phyloP scores from a whole-genome alignment of 768 basidiomycete species.

The Phaeotremella skinneri region DNA sequence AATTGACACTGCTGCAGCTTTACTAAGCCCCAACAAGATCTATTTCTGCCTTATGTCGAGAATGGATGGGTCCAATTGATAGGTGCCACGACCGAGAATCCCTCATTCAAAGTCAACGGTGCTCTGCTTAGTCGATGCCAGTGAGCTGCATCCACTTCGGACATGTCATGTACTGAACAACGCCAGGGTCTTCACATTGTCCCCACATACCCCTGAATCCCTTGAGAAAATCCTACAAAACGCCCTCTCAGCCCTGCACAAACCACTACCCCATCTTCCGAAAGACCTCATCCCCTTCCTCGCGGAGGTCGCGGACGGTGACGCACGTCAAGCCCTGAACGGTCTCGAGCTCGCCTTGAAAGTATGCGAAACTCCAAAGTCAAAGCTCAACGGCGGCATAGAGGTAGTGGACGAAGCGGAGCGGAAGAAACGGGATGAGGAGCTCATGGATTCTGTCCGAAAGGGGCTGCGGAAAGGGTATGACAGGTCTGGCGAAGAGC shows the following conservation, averaged over 20 bases:
- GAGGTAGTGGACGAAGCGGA: background rate
- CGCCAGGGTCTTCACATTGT: conserved; percentile 68
- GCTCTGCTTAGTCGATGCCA: conserved; percentile 74
- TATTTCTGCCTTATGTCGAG: conserved; percentile 78
- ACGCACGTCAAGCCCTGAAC: conserved; percentile 74
- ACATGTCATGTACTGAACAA: conserved; percentile 19
- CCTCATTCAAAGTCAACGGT: conserved; percentile 74
- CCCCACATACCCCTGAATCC: conserved; percentile 65
- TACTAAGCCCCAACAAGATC: conserved; percentile 57
- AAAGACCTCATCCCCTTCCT: conserved; percentile 45
- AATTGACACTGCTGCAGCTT: conserved; percentile 19
- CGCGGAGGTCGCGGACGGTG: conserved; percentile 57
- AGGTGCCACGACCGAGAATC: conserved; percentile 86
- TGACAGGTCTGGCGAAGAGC: conserved; percentile 71
- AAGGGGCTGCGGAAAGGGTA: conserved; percentile 63
- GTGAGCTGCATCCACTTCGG: conserved; percentile 52
- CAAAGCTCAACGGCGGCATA: background rate
- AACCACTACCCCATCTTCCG: conserved; percentile 50
- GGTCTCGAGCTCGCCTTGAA: conserved; percentile 68
- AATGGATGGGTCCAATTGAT: conserved; percentile 74
- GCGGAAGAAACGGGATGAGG: conserved; percentile 54
- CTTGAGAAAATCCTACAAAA: conserved; percentile 61
- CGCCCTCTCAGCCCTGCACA: conserved; percentile 52
- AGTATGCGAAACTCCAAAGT: conserved; percentile 33
- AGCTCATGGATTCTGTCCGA: conserved; percentile 57